Evolutionary conservation across 352 stramenopile species (phyloP).

Genomic region (Pythium apleroticum): DNA sequence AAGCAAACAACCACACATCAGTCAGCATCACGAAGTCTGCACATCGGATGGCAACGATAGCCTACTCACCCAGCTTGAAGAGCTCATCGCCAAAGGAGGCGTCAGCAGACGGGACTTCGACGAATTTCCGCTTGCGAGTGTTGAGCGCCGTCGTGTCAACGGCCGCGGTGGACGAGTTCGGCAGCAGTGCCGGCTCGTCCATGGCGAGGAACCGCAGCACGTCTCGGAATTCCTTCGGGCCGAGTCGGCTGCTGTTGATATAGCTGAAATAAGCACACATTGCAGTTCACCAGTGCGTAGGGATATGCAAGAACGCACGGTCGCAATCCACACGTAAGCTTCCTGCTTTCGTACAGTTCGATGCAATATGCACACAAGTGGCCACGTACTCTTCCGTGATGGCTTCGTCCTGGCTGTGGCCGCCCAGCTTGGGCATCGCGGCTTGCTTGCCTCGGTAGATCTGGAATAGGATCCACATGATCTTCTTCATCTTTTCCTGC

Average conservation of each 20-base stretch:
- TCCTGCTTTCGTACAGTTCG: constrained; percentile 20
- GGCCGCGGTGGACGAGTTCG: constrained; percentile 43
- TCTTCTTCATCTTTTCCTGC: constrained; percentile 92
- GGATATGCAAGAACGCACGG: constrained; percentile 21
- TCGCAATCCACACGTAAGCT: constrained; percentile 27
- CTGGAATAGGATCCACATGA: constrained; percentile 90
- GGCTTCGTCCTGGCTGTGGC: constrained; percentile 45
- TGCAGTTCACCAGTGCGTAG: constrained; percentile 17
- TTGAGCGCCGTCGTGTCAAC: constrained; percentile 34
- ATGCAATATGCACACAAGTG: constrained; percentile 20
- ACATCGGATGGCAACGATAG: too few species aligned
- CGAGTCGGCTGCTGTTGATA: constrained; percentile 76
- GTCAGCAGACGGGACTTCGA: constrained; percentile 51
- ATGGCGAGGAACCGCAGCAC: constrained; percentile 84
- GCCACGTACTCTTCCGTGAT: constrained; percentile 84
- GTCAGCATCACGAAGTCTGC: too few species aligned
- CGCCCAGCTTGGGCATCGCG: constrained; percentile 66
- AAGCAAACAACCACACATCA: neutral
- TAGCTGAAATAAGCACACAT: constrained; percentile 65
- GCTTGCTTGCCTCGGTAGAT: constrained; percentile 86
- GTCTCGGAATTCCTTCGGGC: constrained; percentile 83
- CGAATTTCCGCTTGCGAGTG: constrained; percentile 80
- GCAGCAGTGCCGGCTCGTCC: constrained; percentile 77
- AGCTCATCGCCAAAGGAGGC: constrained; percentile 27
- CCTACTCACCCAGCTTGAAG: constrained; percentile 39